Percentiles rank a stretch among this genome's conserved stretches.
Evolutionary conservation across 768 basidiomycete species (phyloP).

Genomic region (Psilocybe sp.): DNA sequence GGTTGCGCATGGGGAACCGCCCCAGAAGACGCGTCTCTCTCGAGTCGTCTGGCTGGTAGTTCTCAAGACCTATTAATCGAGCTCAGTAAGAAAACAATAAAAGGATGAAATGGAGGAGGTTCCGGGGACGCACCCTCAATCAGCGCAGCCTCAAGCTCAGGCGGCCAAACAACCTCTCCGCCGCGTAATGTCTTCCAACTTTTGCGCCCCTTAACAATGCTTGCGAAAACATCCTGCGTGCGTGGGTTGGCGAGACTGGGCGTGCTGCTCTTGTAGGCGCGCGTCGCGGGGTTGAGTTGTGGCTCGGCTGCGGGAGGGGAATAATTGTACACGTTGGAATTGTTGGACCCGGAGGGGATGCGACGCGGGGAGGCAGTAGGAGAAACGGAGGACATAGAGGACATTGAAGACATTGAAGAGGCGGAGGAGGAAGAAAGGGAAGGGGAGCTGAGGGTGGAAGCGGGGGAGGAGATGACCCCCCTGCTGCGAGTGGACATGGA

Average conservation of each 20-base stretch:
- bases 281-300: conserved; percentile 15
- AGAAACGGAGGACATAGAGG: too few species aligned
- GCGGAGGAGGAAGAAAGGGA: too few species aligned
- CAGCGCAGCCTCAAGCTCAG: conserved; percentile 72
- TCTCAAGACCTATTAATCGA: conserved; percentile 53
- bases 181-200: conserved; percentile 75
- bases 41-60: conserved; percentile 70
- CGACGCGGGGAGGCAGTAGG: too few species aligned
- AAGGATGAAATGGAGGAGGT: background rate
- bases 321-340: background rate
- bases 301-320: conserved; percentile 13
- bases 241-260: conserved; percentile 30
- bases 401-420: too few species aligned
- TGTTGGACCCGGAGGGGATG: too few species aligned
- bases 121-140: conserved; percentile 56
- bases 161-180: conserved; percentile 78
- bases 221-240: conserved; percentile 60
- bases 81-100: background rate
- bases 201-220: conserved; percentile 66
- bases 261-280: conserved; percentile 23
- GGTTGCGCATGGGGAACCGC: conserved; percentile 75
- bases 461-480: too few species aligned
- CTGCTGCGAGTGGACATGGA: too few species aligned
- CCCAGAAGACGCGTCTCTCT: conserved; percentile 71
- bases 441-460: too few species aligned